phyloP scores from a whole-genome alignment of 2,329 filamentous ascomycete species.

The Pyrenophora seminiperda region DNA sequence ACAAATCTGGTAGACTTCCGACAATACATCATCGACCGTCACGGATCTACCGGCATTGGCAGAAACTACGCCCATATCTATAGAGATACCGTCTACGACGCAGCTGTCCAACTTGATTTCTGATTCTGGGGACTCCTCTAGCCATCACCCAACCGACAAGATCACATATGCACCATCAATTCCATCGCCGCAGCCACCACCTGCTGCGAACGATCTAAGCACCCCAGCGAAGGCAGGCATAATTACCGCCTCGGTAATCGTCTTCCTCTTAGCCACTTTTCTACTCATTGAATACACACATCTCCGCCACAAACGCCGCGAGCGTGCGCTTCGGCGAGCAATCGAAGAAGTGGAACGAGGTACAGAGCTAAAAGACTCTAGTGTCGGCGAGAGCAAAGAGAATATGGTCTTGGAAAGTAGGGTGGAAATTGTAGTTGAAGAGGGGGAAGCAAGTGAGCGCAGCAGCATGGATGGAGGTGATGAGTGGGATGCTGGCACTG shows the following conservation, averaged over 20 bases:
- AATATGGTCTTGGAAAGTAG: conserved; percentile 34
- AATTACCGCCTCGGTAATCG: conserved; percentile 3
- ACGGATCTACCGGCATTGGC: background rate
- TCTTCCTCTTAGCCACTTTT: conserved; percentile 13
- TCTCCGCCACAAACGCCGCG: conserved; percentile 23
- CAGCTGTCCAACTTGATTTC: background rate
- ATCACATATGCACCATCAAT: background rate
- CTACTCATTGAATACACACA: conserved; percentile 22
- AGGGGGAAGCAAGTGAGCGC: conserved; percentile 13
- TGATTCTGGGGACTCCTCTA: background rate
- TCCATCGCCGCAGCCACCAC: background rate
- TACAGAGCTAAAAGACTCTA: conserved; percentile 5
- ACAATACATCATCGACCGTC: too few species aligned
- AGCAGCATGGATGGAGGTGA: background rate
- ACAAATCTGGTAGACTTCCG: too few species aligned
- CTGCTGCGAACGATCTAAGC: conserved; percentile 15
- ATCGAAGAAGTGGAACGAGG: conserved; percentile 28
- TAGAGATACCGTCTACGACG: too few species aligned
- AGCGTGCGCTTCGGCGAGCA: conserved; percentile 22
- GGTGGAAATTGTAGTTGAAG: conserved; percentile 31
- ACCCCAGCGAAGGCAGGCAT: conserved; percentile 13
- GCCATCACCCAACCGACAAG: background rate
- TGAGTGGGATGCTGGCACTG: conserved; percentile 11
- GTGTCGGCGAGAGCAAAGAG: conserved; percentile 22
- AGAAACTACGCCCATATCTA: background rate